Evolutionary conservation across 176 grass and related monocot species (phyloP), one percentile per base, ranked within the genome.

Genomic region (Musa acuminata): DNA sequence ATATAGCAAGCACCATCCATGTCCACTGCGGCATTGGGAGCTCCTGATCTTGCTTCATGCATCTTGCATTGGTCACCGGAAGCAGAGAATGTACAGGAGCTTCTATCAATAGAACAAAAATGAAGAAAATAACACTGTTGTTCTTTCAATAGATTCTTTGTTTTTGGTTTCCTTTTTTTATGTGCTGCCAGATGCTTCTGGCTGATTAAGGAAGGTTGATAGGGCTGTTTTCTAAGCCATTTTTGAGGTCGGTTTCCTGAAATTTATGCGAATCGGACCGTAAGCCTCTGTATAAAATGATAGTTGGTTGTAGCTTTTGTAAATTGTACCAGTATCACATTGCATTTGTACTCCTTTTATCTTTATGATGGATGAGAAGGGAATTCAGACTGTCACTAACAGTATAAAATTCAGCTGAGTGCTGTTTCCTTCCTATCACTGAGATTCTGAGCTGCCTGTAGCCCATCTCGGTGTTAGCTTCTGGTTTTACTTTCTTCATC

Each of bases 251-350:
- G 23, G 21, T 17, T 55, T 21, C 10, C 8, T 8, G 22, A 73
- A 73, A 24, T 55, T 43, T 55, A 55, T 13, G 11, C 72, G 6
- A 52, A 29, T 27, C 50, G 14, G 29, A 73, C 50, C 24, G 49
- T 73, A 73, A 55, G 11, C 35, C 27, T 73, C 27, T 73, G 72
- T 73, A 55, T 55, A 73, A 73, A 73, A 70, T 49, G 71, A 55
- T 73, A 73, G 22, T 16, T 55, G 20, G 7, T 27, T 23, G 72
- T 67, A 70, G 57, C 17, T 49, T 20, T 50, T 70, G 67, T 70
- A 70, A 70, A 70, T 50, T 49, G 67, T 70, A 70, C 21, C 35
- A 70, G 16, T 50, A 70, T 20, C 67, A 43, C 43, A 35, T 49
- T 70, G 50, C 67, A 50, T 53, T 7, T 72, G n/a, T 72, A 49